Evolutionary conservation across 106 monocot species (phyloP), one percentile per base, ranked within the genome.

Genomic region (Posidonia australis): DNA sequence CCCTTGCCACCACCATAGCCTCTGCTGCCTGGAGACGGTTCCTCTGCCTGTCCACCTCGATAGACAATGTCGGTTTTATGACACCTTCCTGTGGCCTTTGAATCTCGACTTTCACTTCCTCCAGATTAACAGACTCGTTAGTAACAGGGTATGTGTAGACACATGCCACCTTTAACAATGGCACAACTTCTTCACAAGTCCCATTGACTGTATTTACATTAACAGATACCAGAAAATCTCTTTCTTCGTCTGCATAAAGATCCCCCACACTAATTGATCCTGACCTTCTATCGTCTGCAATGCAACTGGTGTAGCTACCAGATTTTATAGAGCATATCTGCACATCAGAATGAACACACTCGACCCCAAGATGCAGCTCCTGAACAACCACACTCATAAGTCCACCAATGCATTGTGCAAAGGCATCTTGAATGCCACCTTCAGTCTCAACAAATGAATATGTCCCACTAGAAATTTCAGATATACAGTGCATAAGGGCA

Each of bases 381-480:
- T 94, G 89, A 19, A 82, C 84, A 21, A 86, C 86, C 48, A 94
- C 86, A 32, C 94, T 94, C 7, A 94, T 81, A n/a, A 94, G 82
- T 58, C 94, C 94, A 19, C 94, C 94, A 16, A 94, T 89, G 77
- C 94, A 94, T 53, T 86, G 94, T 5, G 94, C 94, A 72, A 94
- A 89, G 0, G 94, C 89, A 67, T 89, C 89, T 65, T 89, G 94
- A 24, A 93, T 83, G 11, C 65, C 81, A 62, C 72, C 64, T 67
- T 93, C 93, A 20, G 82, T 67, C 70, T 93, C 94, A 13, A 94
- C 89, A 47, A 94, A 94, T 26, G 94, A 94, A 51, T 89, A 94
- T 5, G 94, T 94, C 19, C 94, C 94, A 22, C 89, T 80, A 45
- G 94, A 86, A 55, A 53, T 70, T 62, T 94, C 86, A 12, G 89